These are phyloP conservation scores for Dactylellina parvicollis DNA, from an alignment of 2,329 filamentous ascomycete species.

Conservation along the genomic window DNA sequence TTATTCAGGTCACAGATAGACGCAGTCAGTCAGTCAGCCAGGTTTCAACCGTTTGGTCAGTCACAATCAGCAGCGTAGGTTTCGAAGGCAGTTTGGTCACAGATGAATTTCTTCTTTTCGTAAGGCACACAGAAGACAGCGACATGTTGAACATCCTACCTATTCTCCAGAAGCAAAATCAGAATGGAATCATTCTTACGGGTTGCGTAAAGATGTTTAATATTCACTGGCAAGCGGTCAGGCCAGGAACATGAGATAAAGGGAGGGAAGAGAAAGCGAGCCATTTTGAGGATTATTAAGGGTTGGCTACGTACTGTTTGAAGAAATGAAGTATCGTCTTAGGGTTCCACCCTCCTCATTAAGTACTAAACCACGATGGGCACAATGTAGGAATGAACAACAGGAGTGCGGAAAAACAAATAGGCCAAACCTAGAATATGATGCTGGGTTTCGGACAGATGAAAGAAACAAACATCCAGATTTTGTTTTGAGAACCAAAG, in stretches of 20 bases:
- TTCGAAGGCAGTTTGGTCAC: constrained; percentile 11
- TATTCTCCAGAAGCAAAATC: constrained; percentile 50
- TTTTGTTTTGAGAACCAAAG: constrained; percentile 28
- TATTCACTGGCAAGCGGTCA: constrained; percentile 31
- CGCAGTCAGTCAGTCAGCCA: constrained; percentile 11
- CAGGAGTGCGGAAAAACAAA: neutral
- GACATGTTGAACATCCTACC: constrained; percentile 47
- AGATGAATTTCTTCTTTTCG: constrained; percentile 8
- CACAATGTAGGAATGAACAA: constrained; percentile 33
- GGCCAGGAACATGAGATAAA: constrained; percentile 27
- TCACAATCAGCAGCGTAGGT: constrained; percentile 41
- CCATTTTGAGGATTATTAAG: constrained; percentile 53
- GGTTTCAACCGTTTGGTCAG: constrained; percentile 21
- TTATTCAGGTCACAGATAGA: constrained; percentile 13
- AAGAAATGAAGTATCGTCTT: constrained; percentile 44
- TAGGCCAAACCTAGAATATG: constrained; percentile 1
- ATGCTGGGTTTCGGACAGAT: neutral
- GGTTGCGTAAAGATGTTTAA: constrained; percentile 23
- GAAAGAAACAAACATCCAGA: constrained; percentile 4
- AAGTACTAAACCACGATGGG: constrained; percentile 35
- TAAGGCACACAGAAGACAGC: constrained; percentile 52
- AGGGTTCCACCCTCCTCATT: constrained; percentile 39
- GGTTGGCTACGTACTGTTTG: constrained; percentile 54
- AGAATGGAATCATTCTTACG: constrained; percentile 49
- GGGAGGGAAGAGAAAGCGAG: constrained; percentile 14